Evolutionary conservation across 2,329 filamentous ascomycete species (phyloP), one percentile per base, ranked within the genome.

Genomic region (Alternaria dauci): DNA sequence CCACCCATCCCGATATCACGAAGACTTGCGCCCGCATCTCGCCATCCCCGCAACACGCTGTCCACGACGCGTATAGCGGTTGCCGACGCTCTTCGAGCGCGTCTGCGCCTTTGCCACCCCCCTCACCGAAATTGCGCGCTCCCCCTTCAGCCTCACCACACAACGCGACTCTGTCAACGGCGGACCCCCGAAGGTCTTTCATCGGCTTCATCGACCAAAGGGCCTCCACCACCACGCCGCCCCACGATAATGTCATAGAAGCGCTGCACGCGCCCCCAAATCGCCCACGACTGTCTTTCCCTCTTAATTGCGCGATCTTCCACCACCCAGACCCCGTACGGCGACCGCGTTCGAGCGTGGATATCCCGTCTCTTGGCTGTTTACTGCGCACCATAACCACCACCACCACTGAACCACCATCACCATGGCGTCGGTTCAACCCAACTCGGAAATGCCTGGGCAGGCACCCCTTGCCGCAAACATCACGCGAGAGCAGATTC

Each of bases 341-440:
- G 53, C 66, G 58, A 68, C 59, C 68, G 66, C 69, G 69, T 70
- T 47, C 57, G 54, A 66, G 54, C 42, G 57, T 44, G 53, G 50
- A 42, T 32, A 51, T 62, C 42, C 41, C 61, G 28, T 47, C 63
- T 44, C 69, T 59, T 53, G 48, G 42, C 56, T 44, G 16, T 44
- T 55, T 55, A 63, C 66, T 63, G 68, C 67, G 61, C 66, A 59
- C 42, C 54, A 63, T 51, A 46, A 54, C 61, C 58, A 59, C 50
- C 52, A 59, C 50, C 52, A 59, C 58, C 58, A 55, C 50, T 50
- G 36, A 56, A 51, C 61, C 48, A 65, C 63, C 52, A 50, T 55
- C 69, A 72, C 56, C 67, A 96, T 96, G 92, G 89, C 92, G 78
- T 94, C 91, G 65, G 88, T 93, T 74, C 92, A 95, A 82, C 81